Evolutionary conservation across 2,329 filamentous ascomycete species (phyloP).

Genomic region (Cladosporium sp.): DNA sequence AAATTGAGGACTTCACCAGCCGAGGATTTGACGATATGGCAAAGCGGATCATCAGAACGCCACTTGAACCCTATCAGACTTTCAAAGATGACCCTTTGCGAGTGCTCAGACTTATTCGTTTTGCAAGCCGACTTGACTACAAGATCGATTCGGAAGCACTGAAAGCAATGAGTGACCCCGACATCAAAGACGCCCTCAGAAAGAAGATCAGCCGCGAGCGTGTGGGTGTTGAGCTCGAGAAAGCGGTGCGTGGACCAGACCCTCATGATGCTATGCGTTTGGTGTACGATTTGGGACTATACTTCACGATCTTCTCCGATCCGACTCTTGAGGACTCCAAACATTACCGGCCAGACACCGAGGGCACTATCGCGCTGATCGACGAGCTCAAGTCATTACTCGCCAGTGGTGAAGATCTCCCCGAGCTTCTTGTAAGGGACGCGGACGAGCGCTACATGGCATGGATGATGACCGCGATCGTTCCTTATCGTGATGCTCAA

Average conservation of each 20-base stretch:
- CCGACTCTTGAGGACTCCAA: conserved; percentile 47
- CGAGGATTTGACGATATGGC: conserved; percentile 70
- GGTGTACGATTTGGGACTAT: conserved; percentile 64
- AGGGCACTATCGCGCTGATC: conserved; percentile 62
- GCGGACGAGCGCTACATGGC: conserved; percentile 64
- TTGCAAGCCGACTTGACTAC: conserved; percentile 81
- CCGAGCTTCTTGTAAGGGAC: conserved; percentile 51
- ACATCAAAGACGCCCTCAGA: conserved; percentile 74
- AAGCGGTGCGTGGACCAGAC: conserved; percentile 76
- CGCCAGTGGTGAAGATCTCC: conserved; percentile 28
- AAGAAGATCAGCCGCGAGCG: conserved; percentile 90
- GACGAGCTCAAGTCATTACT: conserved; percentile 55
- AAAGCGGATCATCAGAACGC: conserved; percentile 71
- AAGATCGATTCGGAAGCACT: conserved; percentile 67
- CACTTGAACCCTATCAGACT: conserved; percentile 81
- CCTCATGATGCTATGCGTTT: conserved; percentile 60
- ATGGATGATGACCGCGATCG: conserved; percentile 72
- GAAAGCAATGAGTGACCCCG: conserved; percentile 68
- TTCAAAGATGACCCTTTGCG: conserved; percentile 92
- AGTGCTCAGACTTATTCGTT: conserved; percentile 80
- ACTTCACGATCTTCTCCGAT: conserved; percentile 70
- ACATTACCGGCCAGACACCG: conserved; percentile 53
- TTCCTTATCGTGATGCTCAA: conserved; percentile 64
- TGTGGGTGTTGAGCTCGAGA: conserved; percentile 81
- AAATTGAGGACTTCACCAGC: conserved; percentile 80